phyloP scores from a whole-genome alignment of 345 rosid species.

The Brassica napus region Da-Ae NC_063437.1:13153001-13153500 shows the following conservation, averaged over 20 bases:
- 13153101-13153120: constrained; percentile 55
- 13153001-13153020: constrained; percentile 52
- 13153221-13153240: constrained; percentile 56
- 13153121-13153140: constrained; percentile 54
- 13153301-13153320: constrained; percentile 95
- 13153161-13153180: constrained; percentile 61
- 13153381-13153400: constrained; percentile 90
- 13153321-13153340: constrained; percentile 84
- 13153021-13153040: constrained; percentile 55
- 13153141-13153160: constrained; percentile 70
- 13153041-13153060: constrained; percentile 58
- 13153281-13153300: constrained; percentile 91
- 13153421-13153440: constrained; percentile 75
- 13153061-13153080: constrained; percentile 80
- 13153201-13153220: constrained; percentile 43
- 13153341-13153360: constrained; percentile 99
- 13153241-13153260: constrained; percentile 81
- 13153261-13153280: constrained; percentile 85
- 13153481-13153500: constrained; percentile 89
- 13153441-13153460: constrained; percentile 93
- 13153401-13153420: constrained; percentile 78
- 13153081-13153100: constrained; percentile 80
- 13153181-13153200: constrained; percentile 47
- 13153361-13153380: constrained; percentile 99
- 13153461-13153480: constrained; percentile 90